Conservation (phyloP, 345 rosid genomes). For the Eutrema yunnanense region DNA sequence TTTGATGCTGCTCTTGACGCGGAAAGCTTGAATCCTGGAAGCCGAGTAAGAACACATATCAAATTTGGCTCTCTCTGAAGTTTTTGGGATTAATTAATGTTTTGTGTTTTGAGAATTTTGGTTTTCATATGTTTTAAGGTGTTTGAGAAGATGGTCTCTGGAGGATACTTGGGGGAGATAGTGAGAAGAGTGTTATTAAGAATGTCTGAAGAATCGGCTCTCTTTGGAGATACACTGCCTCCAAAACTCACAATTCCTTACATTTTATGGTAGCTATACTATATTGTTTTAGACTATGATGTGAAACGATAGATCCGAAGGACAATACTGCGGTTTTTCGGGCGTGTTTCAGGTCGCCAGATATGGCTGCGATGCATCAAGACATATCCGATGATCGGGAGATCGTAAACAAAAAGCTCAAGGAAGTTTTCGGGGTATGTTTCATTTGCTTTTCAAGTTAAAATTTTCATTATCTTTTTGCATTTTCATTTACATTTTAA, state of each 20-base stretch:
- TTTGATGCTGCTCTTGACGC: conserved; percentile 46
- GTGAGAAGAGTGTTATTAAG: conserved; percentile 59
- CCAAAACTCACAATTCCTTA: conserved; percentile 44
- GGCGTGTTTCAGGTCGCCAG: conserved; percentile 35
- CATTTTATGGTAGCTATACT: conserved; percentile 38
- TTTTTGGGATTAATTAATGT: neutral
- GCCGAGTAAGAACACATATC: conserved; percentile 28
- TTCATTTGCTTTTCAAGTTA: neutral
- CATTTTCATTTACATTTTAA: no score
- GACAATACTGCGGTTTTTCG: neutral
- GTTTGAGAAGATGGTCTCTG: conserved; percentile 58
- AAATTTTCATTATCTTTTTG: neutral
- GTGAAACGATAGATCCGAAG: neutral
- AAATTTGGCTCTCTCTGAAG: neutral
- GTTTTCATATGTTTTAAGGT: conserved; percentile 28
- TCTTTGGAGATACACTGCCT: conserved; percentile 52
- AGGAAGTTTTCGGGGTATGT: conserved; percentile 46
- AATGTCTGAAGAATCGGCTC: conserved; percentile 52
- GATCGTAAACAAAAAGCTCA: conserved; percentile 39
- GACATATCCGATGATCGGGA: conserved; percentile 50
- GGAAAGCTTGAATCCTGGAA: conserved; percentile 46
- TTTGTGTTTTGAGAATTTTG: neutral
- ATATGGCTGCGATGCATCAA: conserved; percentile 76
- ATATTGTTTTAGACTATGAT: neutral
- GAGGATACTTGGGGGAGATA: conserved; percentile 65